These are phyloP conservation scores for Chlorella vulgaris DNA, from an alignment of 139 green algal genomes.

Conservation along the genomic window DNA sequence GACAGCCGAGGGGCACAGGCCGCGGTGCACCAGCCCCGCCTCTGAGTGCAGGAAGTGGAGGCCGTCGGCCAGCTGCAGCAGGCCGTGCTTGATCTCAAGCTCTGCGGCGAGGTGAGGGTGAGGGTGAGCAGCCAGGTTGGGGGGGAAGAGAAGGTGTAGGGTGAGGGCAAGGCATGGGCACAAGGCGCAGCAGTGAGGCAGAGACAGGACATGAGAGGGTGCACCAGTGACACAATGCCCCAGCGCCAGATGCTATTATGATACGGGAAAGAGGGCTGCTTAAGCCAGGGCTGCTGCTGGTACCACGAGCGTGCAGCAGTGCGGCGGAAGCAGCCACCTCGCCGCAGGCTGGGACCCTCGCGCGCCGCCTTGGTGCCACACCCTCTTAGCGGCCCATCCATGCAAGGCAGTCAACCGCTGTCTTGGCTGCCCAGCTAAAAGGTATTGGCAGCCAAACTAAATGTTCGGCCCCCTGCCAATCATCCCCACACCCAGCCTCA, in stretches of 20 bases:
- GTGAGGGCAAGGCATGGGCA: neutral
- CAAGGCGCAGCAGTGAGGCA: neutral
- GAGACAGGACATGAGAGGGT: neutral
- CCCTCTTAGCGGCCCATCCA: no score
- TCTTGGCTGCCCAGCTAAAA: no score
- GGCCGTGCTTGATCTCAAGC: constrained; percentile 86
- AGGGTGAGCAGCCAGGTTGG: neutral
- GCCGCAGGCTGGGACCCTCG: no score
- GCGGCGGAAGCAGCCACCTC: no score
- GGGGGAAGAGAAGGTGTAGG: neutral
- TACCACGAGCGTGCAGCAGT: no score
- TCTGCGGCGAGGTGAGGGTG: neutral
- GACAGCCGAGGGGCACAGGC: constrained; percentile 56
- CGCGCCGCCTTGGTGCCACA: no score
- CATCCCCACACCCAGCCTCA: neutral
- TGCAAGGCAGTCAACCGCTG: no score
- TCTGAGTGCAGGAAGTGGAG: constrained; percentile 84
- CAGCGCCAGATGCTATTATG: no score
- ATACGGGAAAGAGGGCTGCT: no score
- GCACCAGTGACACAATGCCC: neutral
- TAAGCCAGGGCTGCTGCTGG: no score
- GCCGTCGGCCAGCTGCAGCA: constrained; percentile 73
- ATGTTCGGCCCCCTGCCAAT: neutral
- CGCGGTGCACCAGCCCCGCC: constrained; percentile 76
- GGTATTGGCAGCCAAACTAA: neutral